These are phyloP conservation scores for Aspergillus oerlinghausenensis DNA, from an alignment of 2,329 filamentous ascomycete species.

Conservation along the genomic window DNA sequence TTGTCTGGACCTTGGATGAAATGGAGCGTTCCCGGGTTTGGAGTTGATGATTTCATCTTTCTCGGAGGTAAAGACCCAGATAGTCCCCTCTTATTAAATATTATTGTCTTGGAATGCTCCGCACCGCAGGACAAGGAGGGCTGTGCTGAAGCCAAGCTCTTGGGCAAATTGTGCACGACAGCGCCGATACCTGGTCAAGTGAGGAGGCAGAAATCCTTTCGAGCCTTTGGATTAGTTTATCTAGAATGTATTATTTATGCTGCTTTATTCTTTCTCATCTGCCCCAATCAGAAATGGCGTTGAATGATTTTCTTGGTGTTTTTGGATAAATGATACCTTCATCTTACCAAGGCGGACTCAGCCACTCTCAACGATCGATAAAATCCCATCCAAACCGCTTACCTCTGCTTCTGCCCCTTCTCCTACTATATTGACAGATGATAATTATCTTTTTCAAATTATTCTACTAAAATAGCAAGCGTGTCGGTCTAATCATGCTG, in stretches of 20 bases:
- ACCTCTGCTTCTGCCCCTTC: neutral
- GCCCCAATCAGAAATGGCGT: neutral
- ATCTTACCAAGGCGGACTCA: neutral
- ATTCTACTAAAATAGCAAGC: slow-evolving; percentile 3
- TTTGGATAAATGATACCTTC: too few relatives aligned
- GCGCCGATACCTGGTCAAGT: neutral
- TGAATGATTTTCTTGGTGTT: too few relatives aligned
- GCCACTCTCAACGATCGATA: neutral
- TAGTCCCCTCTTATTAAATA: neutral
- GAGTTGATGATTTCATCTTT: neutral
- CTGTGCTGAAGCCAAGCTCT: neutral
- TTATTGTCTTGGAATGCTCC: neutral
- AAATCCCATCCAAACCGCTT: neutral
- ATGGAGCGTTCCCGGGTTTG: neutral
- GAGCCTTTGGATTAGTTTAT: neutral
- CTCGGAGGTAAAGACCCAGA: neutral
- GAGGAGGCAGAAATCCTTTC: neutral
- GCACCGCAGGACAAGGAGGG: neutral
- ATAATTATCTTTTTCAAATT: neutral
- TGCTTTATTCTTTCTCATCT: neutral
- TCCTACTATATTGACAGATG: neutral
- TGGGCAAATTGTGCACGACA: neutral
- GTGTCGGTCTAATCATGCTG: slow-evolving; percentile 13
- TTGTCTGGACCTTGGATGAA: neutral
- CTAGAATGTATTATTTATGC: neutral